Percentiles rank a stretch among this genome's conserved stretches.
Conservation (phyloP, 2,329 filamentous ascomycete species). For the Colletotrichum theobromicola region DNA sequence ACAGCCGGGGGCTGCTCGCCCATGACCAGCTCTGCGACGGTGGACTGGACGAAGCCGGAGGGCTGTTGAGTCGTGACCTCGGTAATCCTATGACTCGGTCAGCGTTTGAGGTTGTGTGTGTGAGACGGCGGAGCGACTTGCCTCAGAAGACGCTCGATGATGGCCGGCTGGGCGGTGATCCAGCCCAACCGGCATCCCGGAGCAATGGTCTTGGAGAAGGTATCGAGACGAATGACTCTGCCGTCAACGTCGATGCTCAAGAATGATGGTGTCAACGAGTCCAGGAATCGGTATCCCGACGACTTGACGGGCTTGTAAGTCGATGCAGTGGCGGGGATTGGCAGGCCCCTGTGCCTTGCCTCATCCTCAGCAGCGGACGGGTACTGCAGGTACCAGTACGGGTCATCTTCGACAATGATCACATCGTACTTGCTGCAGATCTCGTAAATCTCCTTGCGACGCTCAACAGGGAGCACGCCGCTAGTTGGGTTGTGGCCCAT, state of each 20-base stretch:
- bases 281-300: conserved; percentile 78
- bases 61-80: conserved; percentile 84
- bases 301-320: conserved; percentile 37
- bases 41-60: conserved; percentile 86
- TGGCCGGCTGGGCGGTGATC: conserved; percentile 82
- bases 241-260: conserved; percentile 83
- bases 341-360: conserved; percentile 51
- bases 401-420: conserved; percentile 92
- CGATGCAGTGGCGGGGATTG: conserved; percentile 27
- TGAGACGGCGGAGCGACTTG: conserved; percentile 7
- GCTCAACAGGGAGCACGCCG: conserved; percentile 73
- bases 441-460: conserved; percentile 79
- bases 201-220: conserved; percentile 91
- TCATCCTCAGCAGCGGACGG: conserved; percentile 67
- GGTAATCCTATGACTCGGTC: conserved; percentile 61
- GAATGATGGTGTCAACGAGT: conserved; percentile 84
- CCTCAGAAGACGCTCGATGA: conserved; percentile 72
- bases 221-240: conserved; percentile 87
- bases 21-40: conserved; percentile 79
- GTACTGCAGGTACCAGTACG: conserved; percentile 94
- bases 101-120: neutral
- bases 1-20: conserved; percentile 65
- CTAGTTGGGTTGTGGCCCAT: conserved; percentile 87
- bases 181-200: conserved; percentile 90
- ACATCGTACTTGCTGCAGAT: conserved; percentile 86